Conservation (phyloP, 73 alveolate species). For the Tetrahymena borealis region DNA sequence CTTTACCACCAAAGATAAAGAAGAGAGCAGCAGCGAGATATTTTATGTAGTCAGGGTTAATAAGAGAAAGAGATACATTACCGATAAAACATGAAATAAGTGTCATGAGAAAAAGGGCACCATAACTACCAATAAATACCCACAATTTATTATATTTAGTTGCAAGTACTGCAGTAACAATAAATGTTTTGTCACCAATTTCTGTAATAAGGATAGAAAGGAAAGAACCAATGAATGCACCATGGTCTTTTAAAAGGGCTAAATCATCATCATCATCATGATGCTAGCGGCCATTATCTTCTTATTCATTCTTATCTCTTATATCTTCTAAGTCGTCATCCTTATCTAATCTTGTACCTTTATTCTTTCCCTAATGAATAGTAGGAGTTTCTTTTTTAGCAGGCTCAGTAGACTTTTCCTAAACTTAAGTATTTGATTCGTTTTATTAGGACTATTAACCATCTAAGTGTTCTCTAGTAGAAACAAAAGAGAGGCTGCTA, state of each 20-base stretch:
- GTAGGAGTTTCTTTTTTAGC: background rate
- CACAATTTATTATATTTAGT: background rate
- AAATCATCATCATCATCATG: background rate
- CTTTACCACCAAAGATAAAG: background rate
- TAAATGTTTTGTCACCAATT: background rate
- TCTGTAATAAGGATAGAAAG: background rate
- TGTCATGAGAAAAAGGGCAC: background rate
- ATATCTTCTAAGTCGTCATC: background rate
- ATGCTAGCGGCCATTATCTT: background rate
- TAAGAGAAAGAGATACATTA: background rate
- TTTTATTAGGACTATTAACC: no score
- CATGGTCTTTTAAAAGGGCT: background rate
- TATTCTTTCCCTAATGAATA: background rate
- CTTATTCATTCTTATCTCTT: background rate
- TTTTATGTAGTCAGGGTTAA: background rate
- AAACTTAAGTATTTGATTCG: no score
- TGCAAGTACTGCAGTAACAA: background rate
- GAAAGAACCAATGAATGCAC: background rate
- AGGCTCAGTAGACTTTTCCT: no score
- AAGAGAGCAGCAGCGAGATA: background rate
- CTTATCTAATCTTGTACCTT: background rate
- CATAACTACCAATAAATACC: background rate
- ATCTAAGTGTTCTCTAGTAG: no score
- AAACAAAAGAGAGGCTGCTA: no score
- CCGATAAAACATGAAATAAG: background rate